Base-by-base conservation (phyloP, 2,329 filamentous ascomycete genomes). In the Trichoderma sp. region DNA sequence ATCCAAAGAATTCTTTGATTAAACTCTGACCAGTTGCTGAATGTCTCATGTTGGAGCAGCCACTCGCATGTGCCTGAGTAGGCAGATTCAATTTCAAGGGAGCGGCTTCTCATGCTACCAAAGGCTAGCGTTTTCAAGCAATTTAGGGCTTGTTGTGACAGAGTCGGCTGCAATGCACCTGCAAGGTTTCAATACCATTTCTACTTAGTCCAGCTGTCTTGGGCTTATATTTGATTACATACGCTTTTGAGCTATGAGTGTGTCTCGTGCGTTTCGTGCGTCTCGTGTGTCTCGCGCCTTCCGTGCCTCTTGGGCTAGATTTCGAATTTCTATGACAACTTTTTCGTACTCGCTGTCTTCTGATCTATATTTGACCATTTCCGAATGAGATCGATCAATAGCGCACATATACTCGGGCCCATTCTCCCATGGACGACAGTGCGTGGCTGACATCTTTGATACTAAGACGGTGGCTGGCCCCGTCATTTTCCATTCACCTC, bases 1-100 rank as follows among this genome's bases (percentile, higher is more conserved):
- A 83, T 77, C 79, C 78, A 82, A 4, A 81, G 76, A 0, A 81
- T 5, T 4, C 71, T 74, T n/a, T 24, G 56, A 8, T 73, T 16
- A 0, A 33, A 0, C 0, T 5, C 3, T 4, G 66, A 33, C 78
- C 78, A 81, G 10, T 6, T 62, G 5, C 13, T 69, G 40, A 74
- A 80, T 0, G 52, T 65, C 2, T 68, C 7, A 40, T 81, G 72
- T 56, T 63, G 5, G 49, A 72, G 68, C 2, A 82, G 70, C 79
- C 79, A 81, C n/a, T 72, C 40, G 67, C 76, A 81, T 2, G 79
- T 80, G 1, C 76, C 71, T 11, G 59, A 14, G 14, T 70, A 65
- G 2, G 76, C 73, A 3, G 29, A 8, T 5, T 73, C 71, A n/a
- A 77, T 75, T 8, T 77, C 71, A 8, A 74, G 40, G 29, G 56